Base-by-base conservation (phyloP, 768 basidiomycete species). In the Amanita pseudoporphyria region DNA sequence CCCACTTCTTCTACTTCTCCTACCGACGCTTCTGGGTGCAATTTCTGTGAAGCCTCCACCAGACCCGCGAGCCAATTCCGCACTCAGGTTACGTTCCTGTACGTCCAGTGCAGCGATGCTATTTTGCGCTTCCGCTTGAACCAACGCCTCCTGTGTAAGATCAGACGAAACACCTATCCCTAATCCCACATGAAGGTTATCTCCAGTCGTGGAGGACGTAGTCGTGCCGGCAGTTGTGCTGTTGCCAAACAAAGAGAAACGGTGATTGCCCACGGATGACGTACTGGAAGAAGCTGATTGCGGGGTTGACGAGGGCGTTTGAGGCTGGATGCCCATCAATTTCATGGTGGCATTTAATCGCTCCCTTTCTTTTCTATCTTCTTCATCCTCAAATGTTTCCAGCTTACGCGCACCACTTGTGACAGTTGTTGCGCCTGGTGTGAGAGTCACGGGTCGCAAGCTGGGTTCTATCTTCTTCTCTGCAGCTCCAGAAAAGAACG, bases 261-360 rank as follows among this genome's bases (percentile, higher is more conserved):
- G 79, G 21, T 69, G 68, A 53, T 69, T 67, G 37, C 60, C 65
- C 4, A 68, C 58, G 9, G 65, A 59, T 12, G 63, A 65, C 22
- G 62, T 44, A 43, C 50, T 38, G 59, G 56, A 51, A 18, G 62
- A 49, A 44, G 59, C 54, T 6, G 64, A 57, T 16, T 61, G 54
- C 45, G 64, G 45, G 40, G 37, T 68, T 54, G 12, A 57, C n/a
- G 76, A 64, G 12, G 75, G 67, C 44, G 71, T 59, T n/a, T 70
- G 62, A 26, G 83, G 80, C 63, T 85, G 81, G 53, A 95, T 89
- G 4, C 95, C 95, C 84, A 94, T 91, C 24, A 95, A 69, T 62
- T 91, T 89, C 87, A 98, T 87, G 22, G 91, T 90, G 13, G 90
- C 90, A 55, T 85, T 76, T 48, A 97, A 71, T 13, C 92, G 78